Conservation (phyloP, 805 yeast genomes). For the Candida palmyrensis region DNA sequence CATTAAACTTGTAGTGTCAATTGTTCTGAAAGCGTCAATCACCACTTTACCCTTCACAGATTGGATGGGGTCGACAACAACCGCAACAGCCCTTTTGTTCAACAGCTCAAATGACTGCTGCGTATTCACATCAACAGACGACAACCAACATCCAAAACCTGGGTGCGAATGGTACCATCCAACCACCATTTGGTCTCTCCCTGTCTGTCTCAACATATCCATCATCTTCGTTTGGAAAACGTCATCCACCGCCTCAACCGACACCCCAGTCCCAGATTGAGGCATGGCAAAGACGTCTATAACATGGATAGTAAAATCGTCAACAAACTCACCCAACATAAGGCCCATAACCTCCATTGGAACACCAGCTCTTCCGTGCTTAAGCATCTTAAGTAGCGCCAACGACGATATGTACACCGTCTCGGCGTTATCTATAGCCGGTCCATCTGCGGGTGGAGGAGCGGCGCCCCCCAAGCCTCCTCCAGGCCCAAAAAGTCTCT, state of each 20-base stretch:
- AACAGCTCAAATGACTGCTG: slow-evolving; percentile 97
- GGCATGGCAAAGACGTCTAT: slow-evolving; percentile 99
- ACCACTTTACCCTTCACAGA: slow-evolving; percentile 98
- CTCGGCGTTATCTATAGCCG: slow-evolving; percentile 90
- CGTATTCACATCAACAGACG: slow-evolving; percentile 94
- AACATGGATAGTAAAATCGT: slow-evolving; percentile 94
- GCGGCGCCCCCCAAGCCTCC: slow-evolving; percentile 43
- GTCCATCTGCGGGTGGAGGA: slow-evolving; percentile 55
- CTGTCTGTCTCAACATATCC: slow-evolving; percentile 99
- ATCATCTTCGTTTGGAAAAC: slow-evolving; percentile 98
- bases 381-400: slow-evolving; percentile 92
- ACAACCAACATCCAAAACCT: slow-evolving; percentile 99
- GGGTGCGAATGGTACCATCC: slow-evolving; percentile 99
- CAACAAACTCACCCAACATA: slow-evolving; percentile 97
- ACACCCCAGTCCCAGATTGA: slow-evolving; percentile 96
- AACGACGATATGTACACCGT: slow-evolving; percentile 94
- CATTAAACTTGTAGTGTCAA: slow-evolving; percentile 82
- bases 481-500: slow-evolving; percentile 41
- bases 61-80: slow-evolving; percentile 97
- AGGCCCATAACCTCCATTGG: slow-evolving; percentile 90
- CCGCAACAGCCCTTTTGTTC: slow-evolving; percentile 95
- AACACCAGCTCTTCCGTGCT: slow-evolving; percentile 91
- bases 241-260: slow-evolving; percentile 98
- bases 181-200: slow-evolving; percentile 98
- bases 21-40: slow-evolving; percentile 95